These are phyloP conservation scores for Penicillium manginii DNA, from an alignment of 495 filamentous ascomycete species.

Conservation along the genomic window DNA sequence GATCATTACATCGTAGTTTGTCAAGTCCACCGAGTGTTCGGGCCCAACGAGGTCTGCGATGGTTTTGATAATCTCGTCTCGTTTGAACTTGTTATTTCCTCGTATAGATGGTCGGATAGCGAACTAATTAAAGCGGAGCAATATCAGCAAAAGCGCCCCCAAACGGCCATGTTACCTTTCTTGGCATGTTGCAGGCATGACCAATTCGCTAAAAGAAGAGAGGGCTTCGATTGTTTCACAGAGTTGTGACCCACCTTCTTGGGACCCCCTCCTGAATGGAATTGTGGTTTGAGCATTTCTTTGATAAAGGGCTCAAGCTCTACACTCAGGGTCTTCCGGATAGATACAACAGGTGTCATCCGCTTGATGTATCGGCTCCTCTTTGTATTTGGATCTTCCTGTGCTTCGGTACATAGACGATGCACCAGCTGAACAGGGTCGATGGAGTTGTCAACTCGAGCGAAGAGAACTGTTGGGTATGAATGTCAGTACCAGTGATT, in stretches of 20 bases:
- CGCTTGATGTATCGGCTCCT: conserved; percentile 78
- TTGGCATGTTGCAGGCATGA: not conserved
- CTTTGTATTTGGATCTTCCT: conserved; percentile 53
- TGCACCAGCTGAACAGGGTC: conserved; percentile 82
- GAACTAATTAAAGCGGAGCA: conserved; percentile 58
- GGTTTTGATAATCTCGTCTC: conserved; percentile 76
- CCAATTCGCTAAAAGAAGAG: not conserved
- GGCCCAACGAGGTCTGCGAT: conserved; percentile 70
- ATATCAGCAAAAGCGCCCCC: conserved; percentile 11
- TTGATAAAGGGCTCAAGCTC: conserved; percentile 73
- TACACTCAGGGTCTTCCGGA: conserved; percentile 77
- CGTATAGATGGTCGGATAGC: conserved; percentile 87
- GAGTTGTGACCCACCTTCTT: conserved; percentile 47
- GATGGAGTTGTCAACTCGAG: conserved; percentile 61
- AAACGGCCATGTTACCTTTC: conserved; percentile 5
- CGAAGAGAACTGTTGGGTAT: conserved; percentile 41
- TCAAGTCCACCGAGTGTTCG: conserved; percentile 82
- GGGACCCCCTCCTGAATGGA: conserved; percentile 59
- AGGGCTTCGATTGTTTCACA: not conserved
- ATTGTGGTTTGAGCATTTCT: conserved; percentile 71
- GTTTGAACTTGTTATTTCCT: conserved; percentile 73
- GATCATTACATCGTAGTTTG: conserved; percentile 79
- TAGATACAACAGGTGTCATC: conserved; percentile 76
- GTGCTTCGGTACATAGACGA: conserved; percentile 70
- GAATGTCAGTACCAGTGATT: conserved; percentile 10